Base-by-base conservation (phyloP, 176 grass and related monocot species). In the Oryza nivara region DNA sequence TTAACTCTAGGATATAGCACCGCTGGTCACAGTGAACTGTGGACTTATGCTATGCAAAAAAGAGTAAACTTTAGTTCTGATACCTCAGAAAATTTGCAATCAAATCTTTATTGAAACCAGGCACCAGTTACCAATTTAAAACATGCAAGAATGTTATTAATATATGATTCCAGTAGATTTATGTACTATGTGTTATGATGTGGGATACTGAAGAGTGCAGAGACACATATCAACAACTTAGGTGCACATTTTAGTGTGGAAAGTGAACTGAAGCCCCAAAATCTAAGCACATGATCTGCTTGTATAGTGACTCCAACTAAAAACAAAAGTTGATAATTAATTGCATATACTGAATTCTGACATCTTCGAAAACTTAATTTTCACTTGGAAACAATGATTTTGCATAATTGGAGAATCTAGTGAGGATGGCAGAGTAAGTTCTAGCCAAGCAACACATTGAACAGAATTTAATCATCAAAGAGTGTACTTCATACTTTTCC, bases 101-200 rank as follows among this genome's bases (percentile, higher is more conserved):
- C 7, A 72, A 79, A 26, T 9, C 5, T 2, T 51, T 63, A 65
- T 13, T 36, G 12, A 68, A 72, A 15, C 1, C 23, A 7, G 6
- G 22, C 35, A 61, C n/a, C 22, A 43, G 23, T 7, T 34, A 35
- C 74, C 51, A 68, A 45, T 20, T 32, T 30, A 83, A 19, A 67
- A n/a, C 22, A 71, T 69, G 43, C 36, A 32, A 77, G 44, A 75
- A 68, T 70, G 4, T 26, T 4, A 58, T 72, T 82, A 22, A 11
- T 30, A 40, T 35, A 25, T 82, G 20, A 38, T 38, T 25, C 15
- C 22, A 58, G 8, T 34, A 75, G 19, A 68, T 12, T 73, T 46
- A 73, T 34, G 70, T 51, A 47, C 58, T 9, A 48, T 83, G 22
- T 70, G 11, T 82, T 58, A 41, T 17, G 43, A 22, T 44, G 68